Base-by-base conservation (phyloP, 2,329 filamentous ascomycete species). In the Penicillium sp. region DNA sequence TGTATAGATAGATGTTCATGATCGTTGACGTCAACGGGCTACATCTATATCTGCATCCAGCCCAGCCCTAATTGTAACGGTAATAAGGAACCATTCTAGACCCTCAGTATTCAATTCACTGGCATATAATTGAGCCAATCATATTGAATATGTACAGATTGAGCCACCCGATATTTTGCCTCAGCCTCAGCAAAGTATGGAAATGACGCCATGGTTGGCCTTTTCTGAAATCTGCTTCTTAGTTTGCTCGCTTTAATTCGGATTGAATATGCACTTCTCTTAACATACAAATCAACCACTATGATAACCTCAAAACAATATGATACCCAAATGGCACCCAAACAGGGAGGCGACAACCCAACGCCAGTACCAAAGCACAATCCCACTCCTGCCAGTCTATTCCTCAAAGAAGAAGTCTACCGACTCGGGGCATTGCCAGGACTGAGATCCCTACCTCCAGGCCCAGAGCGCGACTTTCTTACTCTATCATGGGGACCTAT, bases 401-500 rank as follows among this genome's bases (percentile, higher is more conserved):
- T 71, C 48, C 63, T 71, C 40, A 55, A 68, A 40, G 57, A 62
- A 30, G 67, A 70, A 58, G 64, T 71, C 31, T 66, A 62, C 30
- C 57, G 64, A 41, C 58, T 69, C 14, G 68, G 62, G 8, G 53
- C 61, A 22, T 58, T 62, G 16, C 65, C 64, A 4, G 68, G 68
- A 2, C 50, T 71, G 7, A 61, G 65, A 31, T 65, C 62, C 3
- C 53, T 68, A 7, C 66, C 66, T 14, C 64, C 60, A 38, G 56
- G 64, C 11, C 65, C 64, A 19, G 57, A 64, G 22, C 67, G 68
- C 10, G 68, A 69, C 19, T 71, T 69, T 44, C 51, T 70, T 16
- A 60, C 61, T 9, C 50, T 69, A 2, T 67, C 66, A 47, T 71
- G 68, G 68, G 68, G 68, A 4, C 68, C 67, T 8, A 46, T 70